A percentile compares a stretch with the other conserved stretches of the same genome.
phyloP scores from a whole-genome alignment of 345 rosid species.

The Gossypium turneri region DNA sequence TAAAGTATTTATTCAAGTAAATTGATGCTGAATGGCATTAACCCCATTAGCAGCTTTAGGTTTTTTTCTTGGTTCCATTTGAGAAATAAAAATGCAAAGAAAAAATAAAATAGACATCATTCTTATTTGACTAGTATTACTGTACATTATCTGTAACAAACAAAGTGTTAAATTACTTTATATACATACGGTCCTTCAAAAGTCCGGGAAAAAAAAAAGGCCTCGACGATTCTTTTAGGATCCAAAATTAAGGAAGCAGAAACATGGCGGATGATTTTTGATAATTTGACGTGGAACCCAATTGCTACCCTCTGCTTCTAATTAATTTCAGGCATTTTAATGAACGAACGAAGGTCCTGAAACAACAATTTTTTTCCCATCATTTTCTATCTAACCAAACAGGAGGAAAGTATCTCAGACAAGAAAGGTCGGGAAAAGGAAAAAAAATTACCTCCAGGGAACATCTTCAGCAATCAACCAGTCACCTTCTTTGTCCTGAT shows the following conservation, averaged over 20 bases:
- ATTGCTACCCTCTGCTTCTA: not conserved
- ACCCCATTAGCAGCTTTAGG: no score
- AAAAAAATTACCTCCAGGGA: slow-evolving; percentile 8
- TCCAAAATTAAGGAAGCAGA: not conserved
- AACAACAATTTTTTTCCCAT: not conserved
- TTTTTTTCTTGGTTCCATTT: no score
- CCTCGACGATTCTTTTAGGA: not conserved
- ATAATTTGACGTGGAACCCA: not conserved
- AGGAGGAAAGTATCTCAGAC: not conserved
- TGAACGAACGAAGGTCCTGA: slow-evolving; percentile 11
- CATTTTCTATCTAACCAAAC: slow-evolving; percentile 3
- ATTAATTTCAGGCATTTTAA: slow-evolving; percentile 6
- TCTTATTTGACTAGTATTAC: no score
- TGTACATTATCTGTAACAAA: no score
- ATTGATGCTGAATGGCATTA: no score
- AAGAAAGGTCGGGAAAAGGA: not conserved
- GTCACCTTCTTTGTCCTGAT: slow-evolving; percentile 9
- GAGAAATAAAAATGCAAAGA: no score
- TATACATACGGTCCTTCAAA: not conserved
- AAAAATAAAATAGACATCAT: no score
- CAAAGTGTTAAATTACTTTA: not conserved
- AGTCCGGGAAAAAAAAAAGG: not conserved
- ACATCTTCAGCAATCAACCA: slow-evolving; percentile 10
- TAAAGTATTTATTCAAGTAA: no score
- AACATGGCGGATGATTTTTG: not conserved